Conservation (phyloP, 2,329 filamentous ascomycete genomes). For the Tolypocladium endophyticum region DNA sequence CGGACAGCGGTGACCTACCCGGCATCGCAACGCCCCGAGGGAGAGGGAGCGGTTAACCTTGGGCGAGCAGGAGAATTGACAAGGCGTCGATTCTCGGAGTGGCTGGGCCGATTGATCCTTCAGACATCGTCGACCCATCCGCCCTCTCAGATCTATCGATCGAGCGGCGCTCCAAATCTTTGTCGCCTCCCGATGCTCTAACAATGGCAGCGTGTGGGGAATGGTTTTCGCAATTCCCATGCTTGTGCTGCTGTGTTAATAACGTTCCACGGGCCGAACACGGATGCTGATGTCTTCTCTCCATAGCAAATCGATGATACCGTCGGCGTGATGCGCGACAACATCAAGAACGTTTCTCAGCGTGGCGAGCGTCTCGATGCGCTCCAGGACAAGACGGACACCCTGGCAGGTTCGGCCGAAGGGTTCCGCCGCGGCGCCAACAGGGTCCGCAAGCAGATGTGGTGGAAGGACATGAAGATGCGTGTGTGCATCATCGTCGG, state of each 20-base stretch:
- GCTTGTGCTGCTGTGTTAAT: not conserved
- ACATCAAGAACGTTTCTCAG: slow-evolving; percentile 93
- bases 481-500: slow-evolving; percentile 89
- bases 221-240: not conserved
- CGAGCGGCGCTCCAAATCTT: not conserved
- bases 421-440: slow-evolving; percentile 96
- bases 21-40: not conserved
- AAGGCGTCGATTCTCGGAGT: not conserved
- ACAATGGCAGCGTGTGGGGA: no score
- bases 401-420: slow-evolving; percentile 84
- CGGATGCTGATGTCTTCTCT: slow-evolving; percentile 8
- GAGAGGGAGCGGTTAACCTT: not conserved
- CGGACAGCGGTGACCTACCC: not conserved
- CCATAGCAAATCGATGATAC: slow-evolving; percentile 92
- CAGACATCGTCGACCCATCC: not conserved
- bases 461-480: slow-evolving; percentile 99
- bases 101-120: not conserved
- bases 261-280: not conserved
- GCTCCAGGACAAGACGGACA: slow-evolving; percentile 89
- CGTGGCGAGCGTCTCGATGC: slow-evolving; percentile 83
- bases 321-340: slow-evolving; percentile 89
- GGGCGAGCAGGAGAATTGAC: not conserved
- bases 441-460: slow-evolving; percentile 94
- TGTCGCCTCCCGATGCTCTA: not conserved
- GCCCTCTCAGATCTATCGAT: not conserved